These are phyloP conservation scores for Styphnolobium japonicum DNA, from an alignment of 306 rosid species.

Conservation along the genomic window DNA sequence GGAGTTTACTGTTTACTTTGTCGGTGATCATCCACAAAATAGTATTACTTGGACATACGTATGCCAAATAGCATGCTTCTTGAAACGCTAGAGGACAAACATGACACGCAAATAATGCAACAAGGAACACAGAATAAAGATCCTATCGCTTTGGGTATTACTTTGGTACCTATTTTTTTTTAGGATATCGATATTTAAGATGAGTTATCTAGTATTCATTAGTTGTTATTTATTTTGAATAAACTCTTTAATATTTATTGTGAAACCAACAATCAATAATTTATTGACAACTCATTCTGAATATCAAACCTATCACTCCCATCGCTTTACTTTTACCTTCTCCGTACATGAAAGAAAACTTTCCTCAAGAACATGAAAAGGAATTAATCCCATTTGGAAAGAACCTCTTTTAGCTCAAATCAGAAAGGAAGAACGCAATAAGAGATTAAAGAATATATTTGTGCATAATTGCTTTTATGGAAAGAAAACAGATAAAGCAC, in stretches of 20 bases:
- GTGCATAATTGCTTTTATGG: background rate
- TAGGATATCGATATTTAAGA: too few relatives aligned
- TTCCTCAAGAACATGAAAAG: slow-evolving; percentile 8
- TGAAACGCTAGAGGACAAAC: background rate
- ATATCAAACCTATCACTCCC: too few relatives aligned
- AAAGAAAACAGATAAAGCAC: background rate
- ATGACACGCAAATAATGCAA: slow-evolving; percentile 8
- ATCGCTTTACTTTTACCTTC: slow-evolving; percentile 17
- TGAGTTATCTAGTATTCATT: too few relatives aligned
- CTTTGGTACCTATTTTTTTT: too few relatives aligned
- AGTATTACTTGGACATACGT: background rate
- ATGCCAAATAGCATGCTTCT: background rate
- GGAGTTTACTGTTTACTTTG: background rate
- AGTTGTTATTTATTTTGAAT: too few relatives aligned
- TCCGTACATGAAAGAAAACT: slow-evolving; percentile 9
- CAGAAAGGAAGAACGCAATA: slow-evolving; percentile 12
- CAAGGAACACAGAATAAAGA: background rate
- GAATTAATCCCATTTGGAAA: slow-evolving; percentile 1
- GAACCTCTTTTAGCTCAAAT: slow-evolving; percentile 11
- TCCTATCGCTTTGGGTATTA: slow-evolving; percentile 20
- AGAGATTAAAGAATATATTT: slow-evolving; percentile 3
- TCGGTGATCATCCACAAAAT: slow-evolving; percentile 17
- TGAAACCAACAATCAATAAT: too few relatives aligned
- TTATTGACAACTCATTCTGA: too few relatives aligned
- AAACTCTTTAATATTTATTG: too few relatives aligned